Evolutionary conservation across 2,329 filamentous ascomycete species (phyloP).

Genomic region (Cytospora chrysosperma): DNA sequence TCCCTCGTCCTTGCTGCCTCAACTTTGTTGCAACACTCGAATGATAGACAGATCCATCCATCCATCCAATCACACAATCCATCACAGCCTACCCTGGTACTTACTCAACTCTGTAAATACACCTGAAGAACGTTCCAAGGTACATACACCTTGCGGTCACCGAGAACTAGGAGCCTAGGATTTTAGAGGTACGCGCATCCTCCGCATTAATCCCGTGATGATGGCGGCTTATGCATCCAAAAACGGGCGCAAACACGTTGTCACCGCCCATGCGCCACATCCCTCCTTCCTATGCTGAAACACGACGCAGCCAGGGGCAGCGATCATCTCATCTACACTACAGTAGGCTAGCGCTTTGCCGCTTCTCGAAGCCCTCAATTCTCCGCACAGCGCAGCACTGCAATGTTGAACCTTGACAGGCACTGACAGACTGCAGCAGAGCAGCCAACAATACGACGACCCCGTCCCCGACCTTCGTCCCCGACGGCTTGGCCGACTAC

Average conservation of each 20-base stretch:
- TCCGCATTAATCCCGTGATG: conserved; percentile 12
- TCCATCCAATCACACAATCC: too few relatives aligned
- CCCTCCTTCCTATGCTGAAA: conserved; percentile 14
- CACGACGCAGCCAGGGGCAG: conserved; percentile 8
- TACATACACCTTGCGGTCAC: background rate
- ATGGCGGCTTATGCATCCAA: conserved; percentile 12
- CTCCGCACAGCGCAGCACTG: conserved; percentile 17
- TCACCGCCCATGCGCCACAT: conserved; percentile 4
- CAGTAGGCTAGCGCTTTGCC: conserved; percentile 20
- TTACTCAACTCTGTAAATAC: too few relatives aligned
- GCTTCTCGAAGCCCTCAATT: conserved; percentile 23
- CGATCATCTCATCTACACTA: conserved; percentile 6
- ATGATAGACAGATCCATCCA: too few relatives aligned
- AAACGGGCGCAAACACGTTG: background rate
- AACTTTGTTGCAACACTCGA: too few relatives aligned
- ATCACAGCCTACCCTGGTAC: too few relatives aligned
- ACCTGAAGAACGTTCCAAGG: too few relatives aligned
- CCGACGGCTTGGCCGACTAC: conserved; percentile 11
- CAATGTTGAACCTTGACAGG: background rate
- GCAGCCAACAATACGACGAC: conserved; percentile 4
- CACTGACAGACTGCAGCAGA: background rate
- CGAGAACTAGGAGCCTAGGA: background rate
- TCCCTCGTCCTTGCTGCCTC: conserved; percentile 1
- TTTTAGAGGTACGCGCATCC: background rate
- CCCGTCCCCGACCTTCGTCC: background rate